Conservation (phyloP, 2,329 filamentous ascomycete genomes). For the Microcyclospora tardicrescens region DNA sequence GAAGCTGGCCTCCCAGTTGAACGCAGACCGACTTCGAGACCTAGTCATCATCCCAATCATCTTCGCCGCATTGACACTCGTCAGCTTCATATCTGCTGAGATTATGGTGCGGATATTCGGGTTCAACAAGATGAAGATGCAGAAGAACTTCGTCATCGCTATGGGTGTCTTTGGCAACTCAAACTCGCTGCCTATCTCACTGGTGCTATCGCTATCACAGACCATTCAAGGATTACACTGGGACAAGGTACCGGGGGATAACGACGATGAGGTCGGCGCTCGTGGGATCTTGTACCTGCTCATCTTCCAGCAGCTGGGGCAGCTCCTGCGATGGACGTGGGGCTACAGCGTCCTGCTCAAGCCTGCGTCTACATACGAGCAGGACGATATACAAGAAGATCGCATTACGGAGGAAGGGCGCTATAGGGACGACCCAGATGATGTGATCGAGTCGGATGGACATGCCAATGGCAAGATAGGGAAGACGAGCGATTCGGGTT, state of each 20-base stretch:
- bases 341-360: conserved; percentile 91
- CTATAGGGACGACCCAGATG: conserved; percentile 39
- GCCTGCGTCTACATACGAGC: conserved; percentile 59
- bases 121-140: conserved; percentile 53
- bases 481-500: conserved; percentile 28
- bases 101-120: conserved; percentile 61
- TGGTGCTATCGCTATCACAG: conserved; percentile 85
- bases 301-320: conserved; percentile 94
- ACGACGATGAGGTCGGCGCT: conserved; percentile 86
- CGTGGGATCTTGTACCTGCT: conserved; percentile 89
- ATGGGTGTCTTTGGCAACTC: conserved; percentile 99
- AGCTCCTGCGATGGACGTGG: conserved; percentile 95
- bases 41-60: conserved; percentile 92
- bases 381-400: conserved; percentile 40
- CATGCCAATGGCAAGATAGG: conserved; percentile 6
- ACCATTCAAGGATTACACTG: conserved; percentile 87
- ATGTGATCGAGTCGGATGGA: conserved; percentile 30
- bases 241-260: conserved; percentile 82
- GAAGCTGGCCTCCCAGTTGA: conserved; percentile 89
- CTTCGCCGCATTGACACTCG: conserved; percentile 72
- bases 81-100: conserved; percentile 69
- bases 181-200: conserved; percentile 91
- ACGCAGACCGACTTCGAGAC: conserved; percentile 76
- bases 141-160: conserved; percentile 86
- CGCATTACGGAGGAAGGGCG: conserved; percentile 36